These are phyloP conservation scores for Cytospora piceae DNA, from an alignment of 2,329 filamentous ascomycete genomes.

Conservation along the genomic window DNA sequence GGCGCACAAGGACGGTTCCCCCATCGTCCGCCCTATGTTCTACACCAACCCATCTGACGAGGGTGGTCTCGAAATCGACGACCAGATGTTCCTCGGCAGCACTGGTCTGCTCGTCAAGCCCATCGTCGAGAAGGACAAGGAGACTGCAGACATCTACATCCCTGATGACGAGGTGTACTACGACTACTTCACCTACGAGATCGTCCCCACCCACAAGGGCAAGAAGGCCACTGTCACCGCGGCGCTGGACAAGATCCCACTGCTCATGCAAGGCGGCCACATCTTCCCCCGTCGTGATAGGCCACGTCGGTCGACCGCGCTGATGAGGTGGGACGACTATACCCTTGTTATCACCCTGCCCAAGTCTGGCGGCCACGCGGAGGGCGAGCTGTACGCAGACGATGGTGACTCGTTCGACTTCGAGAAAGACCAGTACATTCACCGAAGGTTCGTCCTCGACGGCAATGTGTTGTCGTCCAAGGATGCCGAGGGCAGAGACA, in stretches of 20 bases:
- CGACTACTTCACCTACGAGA: conserved; percentile 89
- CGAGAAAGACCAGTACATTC: conserved; percentile 82
- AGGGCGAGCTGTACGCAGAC: conserved; percentile 86
- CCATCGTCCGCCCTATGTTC: conserved; percentile 89
- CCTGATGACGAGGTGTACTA: conserved; percentile 90
- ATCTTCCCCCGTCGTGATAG: conserved; percentile 89
- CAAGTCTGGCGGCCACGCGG: conserved; percentile 64
- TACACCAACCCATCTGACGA: conserved; percentile 89
- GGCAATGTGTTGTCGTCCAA: conserved; percentile 66
- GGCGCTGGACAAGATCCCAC: conserved; percentile 82
- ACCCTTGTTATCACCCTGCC: conserved; percentile 80
- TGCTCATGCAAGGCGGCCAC: conserved; percentile 92
- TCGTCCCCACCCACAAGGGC: conserved; percentile 70
- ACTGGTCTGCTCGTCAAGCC: conserved; percentile 94
- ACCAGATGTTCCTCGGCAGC: conserved; percentile 88
- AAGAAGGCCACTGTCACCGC: conserved; percentile 72
- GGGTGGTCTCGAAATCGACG: conserved; percentile 83
- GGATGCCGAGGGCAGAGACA: conserved; percentile 62
- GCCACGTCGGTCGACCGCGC: conserved; percentile 78
- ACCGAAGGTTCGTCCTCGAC: conserved; percentile 75
- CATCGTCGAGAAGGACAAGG: conserved; percentile 76
- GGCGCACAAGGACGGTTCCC: conserved; percentile 78
- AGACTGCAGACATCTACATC: conserved; percentile 79
- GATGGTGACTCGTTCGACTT: conserved; percentile 94
- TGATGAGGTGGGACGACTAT: conserved; percentile 96